phyloP scores from a whole-genome alignment of 2,329 filamentous ascomycete genomes.

The Monascus ruber region DNA sequence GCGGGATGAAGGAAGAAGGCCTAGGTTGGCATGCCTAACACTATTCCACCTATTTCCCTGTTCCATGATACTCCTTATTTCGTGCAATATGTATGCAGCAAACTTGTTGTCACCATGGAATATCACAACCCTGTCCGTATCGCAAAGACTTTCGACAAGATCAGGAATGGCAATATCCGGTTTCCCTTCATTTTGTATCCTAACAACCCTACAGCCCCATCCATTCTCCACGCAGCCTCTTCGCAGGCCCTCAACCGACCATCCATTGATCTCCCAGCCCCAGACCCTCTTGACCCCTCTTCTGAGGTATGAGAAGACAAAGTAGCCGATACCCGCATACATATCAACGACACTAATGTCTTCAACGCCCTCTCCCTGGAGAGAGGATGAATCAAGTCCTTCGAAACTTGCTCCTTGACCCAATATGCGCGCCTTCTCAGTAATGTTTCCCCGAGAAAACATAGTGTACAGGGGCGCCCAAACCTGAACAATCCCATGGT shows the following conservation, averaged over 20 bases:
- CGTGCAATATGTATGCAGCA: slow-evolving; percentile 34
- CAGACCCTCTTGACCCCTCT: slow-evolving; percentile 59
- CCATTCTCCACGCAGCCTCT: slow-evolving; percentile 61
- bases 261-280: slow-evolving; percentile 84
- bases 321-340: slow-evolving; percentile 90
- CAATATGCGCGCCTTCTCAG: slow-evolving; percentile 72
- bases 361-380: slow-evolving; percentile 10
- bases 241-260: slow-evolving; percentile 72
- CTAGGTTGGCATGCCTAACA: slow-evolving; percentile 48
- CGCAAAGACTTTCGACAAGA: slow-evolving; percentile 21
- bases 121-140: slow-evolving; percentile 49
- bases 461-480: slow-evolving; percentile 90
- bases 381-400: slow-evolving; percentile 16
- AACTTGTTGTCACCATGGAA: slow-evolving; percentile 58
- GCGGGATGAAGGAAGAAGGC: slow-evolving; percentile 43
- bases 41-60: slow-evolving; percentile 20
- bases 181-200: slow-evolving; percentile 25
- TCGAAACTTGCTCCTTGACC: slow-evolving; percentile 27
- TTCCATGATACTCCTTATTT: slow-evolving; percentile 19
- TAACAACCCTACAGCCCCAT: slow-evolving; percentile 50
- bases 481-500: slow-evolving; percentile 63
- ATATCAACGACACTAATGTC: slow-evolving; percentile 53
- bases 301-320: slow-evolving; percentile 70
- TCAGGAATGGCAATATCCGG: slow-evolving; percentile 13
- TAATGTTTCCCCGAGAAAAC: slow-evolving; percentile 86